A percentile compares a stretch with the other conserved stretches of the same genome.
These are phyloP conservation scores for Jasminum sambac DNA, from an alignment of 257 asterid genomes.

Conservation along the genomic window DNA sequence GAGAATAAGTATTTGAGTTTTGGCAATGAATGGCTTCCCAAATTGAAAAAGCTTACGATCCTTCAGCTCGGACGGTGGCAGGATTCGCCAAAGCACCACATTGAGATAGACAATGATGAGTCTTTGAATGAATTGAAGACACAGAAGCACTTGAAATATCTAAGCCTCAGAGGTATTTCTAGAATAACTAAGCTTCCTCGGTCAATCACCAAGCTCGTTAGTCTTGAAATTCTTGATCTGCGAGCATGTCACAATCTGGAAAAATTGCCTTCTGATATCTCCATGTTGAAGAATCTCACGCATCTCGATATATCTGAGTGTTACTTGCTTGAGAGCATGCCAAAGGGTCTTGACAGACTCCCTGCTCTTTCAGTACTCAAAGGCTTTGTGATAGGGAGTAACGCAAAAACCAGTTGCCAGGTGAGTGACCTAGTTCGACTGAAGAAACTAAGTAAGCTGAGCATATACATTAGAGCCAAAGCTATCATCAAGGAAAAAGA, in stretches of 20 bases:
- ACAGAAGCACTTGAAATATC: conserved; percentile 29
- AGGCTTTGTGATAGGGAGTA: conserved; percentile 33
- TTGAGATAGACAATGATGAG: conserved; percentile 30
- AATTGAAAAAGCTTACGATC: conserved; percentile 39
- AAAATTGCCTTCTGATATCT: conserved; percentile 34
- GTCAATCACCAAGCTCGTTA: conserved; percentile 27
- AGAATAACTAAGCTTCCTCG: conserved; percentile 39
- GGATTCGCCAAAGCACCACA: conserved; percentile 30
- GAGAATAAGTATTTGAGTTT: conserved; percentile 37
- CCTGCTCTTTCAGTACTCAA: conserved; percentile 37
- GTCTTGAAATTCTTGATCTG: conserved; percentile 34
- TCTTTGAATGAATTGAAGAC: conserved; percentile 10
- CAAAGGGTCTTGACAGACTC: conserved; percentile 35
- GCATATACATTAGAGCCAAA: neutral
- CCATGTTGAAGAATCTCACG: conserved; percentile 25
- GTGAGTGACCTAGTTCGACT: too few relatives aligned
- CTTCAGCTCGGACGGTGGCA: conserved; percentile 49
- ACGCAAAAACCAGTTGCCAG: neutral
- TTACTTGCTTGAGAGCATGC: conserved; percentile 49
- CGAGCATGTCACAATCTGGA: conserved; percentile 54
- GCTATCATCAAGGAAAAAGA: neutral
- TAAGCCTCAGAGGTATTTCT: conserved; percentile 56
- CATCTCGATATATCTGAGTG: conserved; percentile 58
- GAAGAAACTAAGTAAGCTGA: too few relatives aligned
- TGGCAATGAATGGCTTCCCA: conserved; percentile 35